Evolutionary conservation across 2,329 filamentous ascomycete genomes (phyloP), one percentile per base, ranked within the genome.

Genomic region (Microdochium nivale): DNA sequence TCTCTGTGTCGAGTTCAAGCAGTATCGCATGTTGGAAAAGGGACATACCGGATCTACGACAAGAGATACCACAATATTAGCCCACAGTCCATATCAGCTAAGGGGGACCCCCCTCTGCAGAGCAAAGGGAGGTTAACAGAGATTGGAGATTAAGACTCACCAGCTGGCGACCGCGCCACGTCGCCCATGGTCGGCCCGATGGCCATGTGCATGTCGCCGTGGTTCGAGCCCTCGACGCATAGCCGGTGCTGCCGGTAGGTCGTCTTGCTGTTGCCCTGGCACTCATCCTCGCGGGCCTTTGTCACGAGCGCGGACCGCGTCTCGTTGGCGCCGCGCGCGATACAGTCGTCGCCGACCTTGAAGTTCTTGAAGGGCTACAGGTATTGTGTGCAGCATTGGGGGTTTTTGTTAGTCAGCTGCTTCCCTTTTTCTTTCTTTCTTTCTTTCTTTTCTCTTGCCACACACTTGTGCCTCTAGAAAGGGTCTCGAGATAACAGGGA

Each of bases 161-260:
- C 64, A 23, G 60, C 58, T 10, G 60, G 61, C 2, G 63, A 65
- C 25, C 57, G 58, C 48, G 60, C 60, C 14, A 62, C 57, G 48
- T 66, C 64, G 8, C 62, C 57, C 64, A 67, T 67, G 49, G 62
- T 56, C 40, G 58, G 59, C 25, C 64, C 64, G 3, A 66, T 51
- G 47, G 62, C 61, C 60, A 65, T 65, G 60, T 67, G 64, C 52
- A 63, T 62, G 44, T 64, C 59, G 7, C 60, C 63, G 56, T 67
- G 64, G 57, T 58, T 63, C 24, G 61, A 62, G 40, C 43, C 49
- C 52, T 57, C 55, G 37, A 49, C 30, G 40, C 55, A 57, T 14
- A 30, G 33, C 21, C 51, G 49, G 25, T 54, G 51, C 24, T 50
- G 51, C 9, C 50, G 40, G 40, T 51, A 51, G n/a, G 43, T 21